Base-by-base conservation (phyloP, 345 rosid genomes). In the Iberis pinnata region DNA sequence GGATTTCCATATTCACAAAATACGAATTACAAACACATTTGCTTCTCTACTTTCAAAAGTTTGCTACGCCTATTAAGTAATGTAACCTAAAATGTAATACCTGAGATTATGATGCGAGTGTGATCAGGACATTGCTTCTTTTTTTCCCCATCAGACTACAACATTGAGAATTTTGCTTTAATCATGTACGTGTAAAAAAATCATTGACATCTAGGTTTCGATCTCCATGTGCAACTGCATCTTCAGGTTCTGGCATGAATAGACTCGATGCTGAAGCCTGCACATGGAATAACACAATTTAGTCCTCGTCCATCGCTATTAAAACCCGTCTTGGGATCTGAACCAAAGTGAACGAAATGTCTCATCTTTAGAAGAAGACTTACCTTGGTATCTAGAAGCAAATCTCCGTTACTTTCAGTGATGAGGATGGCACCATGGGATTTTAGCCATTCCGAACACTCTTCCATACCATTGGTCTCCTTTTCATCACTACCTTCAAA, bases 191-290 rank as follows among this genome's bases (percentile, higher is more conserved):
- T 5, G 95, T 71, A 42, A 92, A 61, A 69, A 88, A 92, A 73
- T 88, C 97, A 38, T 88, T 80, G 43, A 92, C 97, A 33, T 90
- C 99, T 25, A 92, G 89, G 67, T 55, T 77, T 26, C 81, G 65
- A 58, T 92, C 99, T 51, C 99, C 99, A 40, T 92, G 99, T 39
- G 95, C 73, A 15, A 92, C 97, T 0, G 97, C 94, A 60, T 83
- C 98, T 65, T 86, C 98, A 7, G 97, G 94, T 43, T 88, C 98
- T 17, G 97, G 98, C 78, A 88, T 77, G 74, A 51, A 85, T 16
- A 92, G 83, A 47, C 74, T 80, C 49, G 88, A 75, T 18, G 95
- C 67, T 8, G 97, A 83, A 37, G 79, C 94, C 95, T 92, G 88
- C 64, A 71, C 9, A 43, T 53, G 19, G 19, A 46, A n/a, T n/a